Evolutionary conservation across 2,329 filamentous ascomycete genomes (phyloP), one percentile per base, ranked within the genome.

Genomic region (Anisogramma anomala): DNA sequence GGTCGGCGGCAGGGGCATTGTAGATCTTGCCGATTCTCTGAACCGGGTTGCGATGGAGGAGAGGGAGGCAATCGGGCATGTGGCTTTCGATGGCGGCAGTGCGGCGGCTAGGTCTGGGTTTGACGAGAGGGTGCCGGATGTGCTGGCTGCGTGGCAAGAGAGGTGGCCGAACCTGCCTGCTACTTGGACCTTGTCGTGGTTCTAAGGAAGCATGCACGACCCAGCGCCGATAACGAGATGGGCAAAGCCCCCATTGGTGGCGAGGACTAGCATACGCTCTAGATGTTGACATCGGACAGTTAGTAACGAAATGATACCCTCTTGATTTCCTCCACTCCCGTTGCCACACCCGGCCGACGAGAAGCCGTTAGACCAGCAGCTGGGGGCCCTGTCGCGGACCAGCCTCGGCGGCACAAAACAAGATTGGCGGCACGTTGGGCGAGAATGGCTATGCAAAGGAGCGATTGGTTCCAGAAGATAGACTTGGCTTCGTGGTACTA

Each of bases 181-280:
- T 3, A 72, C 91, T 42, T 98, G 91, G 91, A 96, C 88, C 18
- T 58, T 96, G 58, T 86, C 87, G 19, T 98, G 91, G 88, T 86
- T 96, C 57, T 96, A 69, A 43, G 28, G 36, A 25, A 33, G 27
- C n/a, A n/a, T n/a, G n/a, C n/a, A n/a, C n/a, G n/a, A n/a, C n/a
- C n/a, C n/a, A n/a, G n/a, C n/a, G n/a, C n/a, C n/a, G n/a, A n/a
- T n/a, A n/a, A n/a, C n/a, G n/a, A n/a, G n/a, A n/a, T n/a, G n/a
- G n/a, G n/a, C n/a, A n/a, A n/a, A n/a, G n/a, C n/a, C n/a, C n/a
- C n/a, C n/a, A n/a, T n/a, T n/a, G n/a, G n/a, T n/a, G n/a, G n/a
- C n/a, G n/a, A n/a, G n/a, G n/a, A n/a, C n/a, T n/a, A n/a, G n/a
- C n/a, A n/a, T n/a, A n/a, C n/a, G n/a, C n/a, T n/a, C n/a, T n/a